Evolutionary conservation across 176 grass and related monocot species (phyloP).

Genomic region (Hyparrhenia diplandra): DNA sequence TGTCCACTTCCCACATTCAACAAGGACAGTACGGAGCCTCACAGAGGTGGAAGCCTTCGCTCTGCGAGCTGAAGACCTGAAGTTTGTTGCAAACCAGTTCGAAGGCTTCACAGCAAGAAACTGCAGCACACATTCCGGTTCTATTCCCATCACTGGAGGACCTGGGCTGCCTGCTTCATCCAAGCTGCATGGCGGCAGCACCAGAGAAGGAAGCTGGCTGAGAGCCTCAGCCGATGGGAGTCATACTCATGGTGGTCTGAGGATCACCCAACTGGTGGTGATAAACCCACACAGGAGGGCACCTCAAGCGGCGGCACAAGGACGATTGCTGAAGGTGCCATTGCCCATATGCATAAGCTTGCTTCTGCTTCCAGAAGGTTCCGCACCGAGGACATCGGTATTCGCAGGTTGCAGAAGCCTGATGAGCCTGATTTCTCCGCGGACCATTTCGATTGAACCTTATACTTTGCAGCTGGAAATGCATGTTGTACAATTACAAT

Average conservation of each 20-base stretch:
- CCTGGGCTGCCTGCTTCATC: slow-evolving; percentile 90
- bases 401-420: slow-evolving; percentile 74
- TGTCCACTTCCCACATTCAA: slow-evolving; percentile 69
- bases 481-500: background rate
- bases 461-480: background rate
- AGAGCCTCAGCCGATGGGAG: slow-evolving; percentile 64
- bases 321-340: slow-evolving; percentile 26
- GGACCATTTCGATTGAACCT: slow-evolving; percentile 73
- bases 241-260: slow-evolving; percentile 57
- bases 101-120: slow-evolving; percentile 91
- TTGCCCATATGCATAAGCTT: slow-evolving; percentile 50
- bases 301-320: slow-evolving; percentile 3
- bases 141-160: slow-evolving; percentile 83
- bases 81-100: slow-evolving; percentile 89
- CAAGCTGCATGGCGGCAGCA: slow-evolving; percentile 85
- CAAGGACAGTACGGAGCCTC: slow-evolving; percentile 64
- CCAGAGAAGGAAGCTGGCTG: slow-evolving; percentile 67
- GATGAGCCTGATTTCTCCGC: slow-evolving; percentile 84
- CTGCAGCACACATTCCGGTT: slow-evolving; percentile 95
- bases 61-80: slow-evolving; percentile 74
- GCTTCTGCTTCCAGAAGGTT: slow-evolving; percentile 74
- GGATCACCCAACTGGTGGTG: slow-evolving; percentile 28
- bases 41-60: slow-evolving; percentile 93
- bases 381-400: slow-evolving; percentile 13
- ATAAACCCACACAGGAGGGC: slow-evolving; percentile 40